Conservation (phyloP, 2,329 filamentous ascomycete species). For the Botrytis fabae region DNA sequence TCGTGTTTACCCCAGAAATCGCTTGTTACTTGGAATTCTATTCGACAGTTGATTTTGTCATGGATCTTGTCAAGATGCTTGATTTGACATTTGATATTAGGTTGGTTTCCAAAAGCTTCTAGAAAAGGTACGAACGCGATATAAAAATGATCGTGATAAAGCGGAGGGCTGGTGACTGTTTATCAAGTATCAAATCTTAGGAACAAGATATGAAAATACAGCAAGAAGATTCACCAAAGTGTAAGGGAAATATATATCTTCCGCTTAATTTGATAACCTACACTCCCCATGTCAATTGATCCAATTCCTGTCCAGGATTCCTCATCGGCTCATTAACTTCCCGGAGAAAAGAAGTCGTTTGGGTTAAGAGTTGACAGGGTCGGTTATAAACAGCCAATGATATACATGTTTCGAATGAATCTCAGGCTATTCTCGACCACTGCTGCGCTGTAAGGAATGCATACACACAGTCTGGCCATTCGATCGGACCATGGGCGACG, state of each 20-base stretch:
- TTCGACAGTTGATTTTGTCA: background rate
- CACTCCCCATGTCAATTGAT: background rate
- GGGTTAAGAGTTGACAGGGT: conserved; percentile 4
- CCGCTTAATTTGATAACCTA: background rate
- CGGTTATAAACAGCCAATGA: background rate
- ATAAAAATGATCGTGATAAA: background rate
- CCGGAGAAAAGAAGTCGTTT: background rate
- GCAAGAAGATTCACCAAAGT: background rate
- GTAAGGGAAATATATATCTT: background rate
- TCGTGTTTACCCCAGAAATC: conserved; percentile 15
- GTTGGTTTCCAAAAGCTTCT: background rate
- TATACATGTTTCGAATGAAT: background rate
- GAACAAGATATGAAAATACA: background rate
- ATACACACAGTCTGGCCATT: background rate
- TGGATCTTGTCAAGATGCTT: background rate
- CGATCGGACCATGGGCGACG: background rate
- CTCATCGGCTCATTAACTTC: background rate
- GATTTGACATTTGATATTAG: background rate
- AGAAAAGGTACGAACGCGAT: background rate
- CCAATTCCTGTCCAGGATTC: background rate
- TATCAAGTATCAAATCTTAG: background rate
- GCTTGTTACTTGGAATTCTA: conserved; percentile 10
- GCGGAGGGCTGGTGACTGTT: background rate
- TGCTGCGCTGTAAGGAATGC: background rate
- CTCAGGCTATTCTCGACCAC: background rate